Evolutionary conservation across 148 eudicot genomes (phyloP).

Genomic region (Silene latifolia): DNA sequence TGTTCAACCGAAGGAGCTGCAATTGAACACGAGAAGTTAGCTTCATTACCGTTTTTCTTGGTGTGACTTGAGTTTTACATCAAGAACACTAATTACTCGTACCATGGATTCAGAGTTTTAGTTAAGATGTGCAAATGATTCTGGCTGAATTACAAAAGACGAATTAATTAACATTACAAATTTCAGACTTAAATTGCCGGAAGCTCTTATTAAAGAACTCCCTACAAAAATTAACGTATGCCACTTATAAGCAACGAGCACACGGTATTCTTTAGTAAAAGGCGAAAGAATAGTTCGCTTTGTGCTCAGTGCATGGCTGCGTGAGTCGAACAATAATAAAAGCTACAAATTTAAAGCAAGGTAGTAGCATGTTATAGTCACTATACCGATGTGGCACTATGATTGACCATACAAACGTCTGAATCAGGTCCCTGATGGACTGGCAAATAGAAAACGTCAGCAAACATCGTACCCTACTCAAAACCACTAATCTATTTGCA

Average conservation of each 20-base stretch:
- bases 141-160: too few species aligned
- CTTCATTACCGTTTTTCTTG: too few species aligned
- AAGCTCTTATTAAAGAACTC: neutral
- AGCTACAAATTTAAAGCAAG: neutral
- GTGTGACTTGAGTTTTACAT: too few species aligned
- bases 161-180: too few species aligned
- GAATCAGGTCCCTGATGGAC: neutral
- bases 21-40: too few species aligned
- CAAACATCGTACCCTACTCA: too few species aligned
- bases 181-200: neutral
- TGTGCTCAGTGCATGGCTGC: constrained; percentile 15
- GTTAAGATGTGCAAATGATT: too few species aligned
- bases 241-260: neutral
- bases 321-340: neutral
- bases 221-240: neutral
- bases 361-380: too few species aligned
- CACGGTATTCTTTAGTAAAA: constrained; percentile 15
- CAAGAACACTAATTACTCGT: too few species aligned
- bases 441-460: neutral
- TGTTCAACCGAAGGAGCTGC: too few species aligned
- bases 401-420: neutral
- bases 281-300: constrained; percentile 15
- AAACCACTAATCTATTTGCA: too few species aligned
- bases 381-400: neutral
- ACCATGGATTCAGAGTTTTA: too few species aligned